phyloP scores from a whole-genome alignment of 164 flowering plant species.

The Magnolia kwangsiensis region DNA sequence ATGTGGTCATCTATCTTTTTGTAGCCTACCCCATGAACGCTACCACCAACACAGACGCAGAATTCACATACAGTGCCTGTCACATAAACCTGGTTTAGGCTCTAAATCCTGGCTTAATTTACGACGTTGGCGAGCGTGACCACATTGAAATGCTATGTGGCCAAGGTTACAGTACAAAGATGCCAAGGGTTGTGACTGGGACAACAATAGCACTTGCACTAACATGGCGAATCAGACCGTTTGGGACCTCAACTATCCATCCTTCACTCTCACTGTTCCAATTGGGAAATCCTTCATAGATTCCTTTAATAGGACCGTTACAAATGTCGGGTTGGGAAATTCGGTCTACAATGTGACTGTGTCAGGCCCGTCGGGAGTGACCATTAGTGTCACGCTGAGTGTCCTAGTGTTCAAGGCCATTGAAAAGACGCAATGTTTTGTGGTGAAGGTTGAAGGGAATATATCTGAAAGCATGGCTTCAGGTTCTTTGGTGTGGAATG shows the following conservation, averaged over 20 bases:
- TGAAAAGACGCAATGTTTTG: slow-evolving; percentile 32
- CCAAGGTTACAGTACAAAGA: slow-evolving; percentile 14
- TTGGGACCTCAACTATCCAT: slow-evolving; percentile 39
- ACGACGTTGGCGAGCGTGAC: slow-evolving; percentile 25
- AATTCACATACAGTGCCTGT: slow-evolving; percentile 51
- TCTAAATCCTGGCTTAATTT: slow-evolving; percentile 42
- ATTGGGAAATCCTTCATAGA: neutral
- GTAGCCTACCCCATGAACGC: neutral
- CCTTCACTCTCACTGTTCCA: slow-evolving; percentile 18
- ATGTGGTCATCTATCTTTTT: too few relatives aligned
- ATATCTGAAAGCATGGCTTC: slow-evolving; percentile 15
- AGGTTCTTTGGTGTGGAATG: slow-evolving; percentile 51
- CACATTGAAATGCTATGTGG: slow-evolving; percentile 33
- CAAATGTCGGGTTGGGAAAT: slow-evolving; percentile 39
- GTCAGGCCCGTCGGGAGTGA: neutral
- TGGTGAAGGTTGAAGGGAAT: slow-evolving; percentile 37
- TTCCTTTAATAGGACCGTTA: slow-evolving; percentile 33
- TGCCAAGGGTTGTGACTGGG: slow-evolving; percentile 24
- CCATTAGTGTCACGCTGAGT: slow-evolving; percentile 25
- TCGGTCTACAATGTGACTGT: slow-evolving; percentile 29
- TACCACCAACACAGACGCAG: slow-evolving; percentile 12
- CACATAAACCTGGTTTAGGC: slow-evolving; percentile 43
- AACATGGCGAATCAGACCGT: slow-evolving; percentile 13
- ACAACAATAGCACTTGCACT: slow-evolving; percentile 17
- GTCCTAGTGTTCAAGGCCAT: slow-evolving; percentile 30